These are phyloP conservation scores for Trichosporon sp. DNA, from an alignment of 1,284 basidiomycete genomes.

Conservation along the genomic window DNA sequence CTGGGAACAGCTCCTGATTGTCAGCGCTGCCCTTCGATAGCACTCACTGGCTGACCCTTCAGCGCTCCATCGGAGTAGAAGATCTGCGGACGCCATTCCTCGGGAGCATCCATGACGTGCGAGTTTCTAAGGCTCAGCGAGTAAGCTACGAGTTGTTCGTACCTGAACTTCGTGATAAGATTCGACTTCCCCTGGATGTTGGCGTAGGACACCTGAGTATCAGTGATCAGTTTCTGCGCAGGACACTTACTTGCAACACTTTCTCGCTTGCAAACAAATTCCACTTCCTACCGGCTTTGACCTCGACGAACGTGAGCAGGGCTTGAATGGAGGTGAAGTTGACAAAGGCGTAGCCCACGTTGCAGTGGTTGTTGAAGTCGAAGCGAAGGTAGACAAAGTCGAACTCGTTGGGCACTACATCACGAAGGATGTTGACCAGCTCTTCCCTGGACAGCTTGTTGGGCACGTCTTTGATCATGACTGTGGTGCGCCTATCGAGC, in stretches of 20 bases:
- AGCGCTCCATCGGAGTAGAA: constrained; percentile 39
- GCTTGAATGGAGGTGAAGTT: constrained; percentile 38
- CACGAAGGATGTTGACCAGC: constrained; percentile 41
- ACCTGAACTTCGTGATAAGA: constrained; percentile 47
- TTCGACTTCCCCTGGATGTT: constrained; percentile 46
- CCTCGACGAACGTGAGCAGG: constrained; percentile 36
- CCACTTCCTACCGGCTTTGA: constrained; percentile 44
- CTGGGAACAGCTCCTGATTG: constrained; percentile 15
- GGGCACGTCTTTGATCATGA: constrained; percentile 50
- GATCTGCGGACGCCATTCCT: constrained; percentile 45
- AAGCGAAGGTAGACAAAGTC: constrained; percentile 49
- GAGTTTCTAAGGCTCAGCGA: constrained; percentile 33
- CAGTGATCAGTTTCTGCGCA: background rate
- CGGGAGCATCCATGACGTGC: constrained; percentile 41
- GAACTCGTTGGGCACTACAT: constrained; percentile 42
- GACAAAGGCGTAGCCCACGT: constrained; percentile 48
- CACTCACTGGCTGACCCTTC: constrained; percentile 28
- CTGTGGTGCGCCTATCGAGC: constrained; percentile 39
- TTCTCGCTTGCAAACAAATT: constrained; percentile 47
- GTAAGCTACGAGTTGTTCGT: background rate
- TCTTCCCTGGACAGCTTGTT: constrained; percentile 47
- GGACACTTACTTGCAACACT: constrained; percentile 37
- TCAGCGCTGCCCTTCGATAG: background rate
- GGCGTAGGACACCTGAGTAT: constrained; percentile 42
- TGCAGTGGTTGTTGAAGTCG: constrained; percentile 48